Evolutionary conservation across 441 rosid species (phyloP).

Genomic region (Erodium chrysanthum): DNA sequence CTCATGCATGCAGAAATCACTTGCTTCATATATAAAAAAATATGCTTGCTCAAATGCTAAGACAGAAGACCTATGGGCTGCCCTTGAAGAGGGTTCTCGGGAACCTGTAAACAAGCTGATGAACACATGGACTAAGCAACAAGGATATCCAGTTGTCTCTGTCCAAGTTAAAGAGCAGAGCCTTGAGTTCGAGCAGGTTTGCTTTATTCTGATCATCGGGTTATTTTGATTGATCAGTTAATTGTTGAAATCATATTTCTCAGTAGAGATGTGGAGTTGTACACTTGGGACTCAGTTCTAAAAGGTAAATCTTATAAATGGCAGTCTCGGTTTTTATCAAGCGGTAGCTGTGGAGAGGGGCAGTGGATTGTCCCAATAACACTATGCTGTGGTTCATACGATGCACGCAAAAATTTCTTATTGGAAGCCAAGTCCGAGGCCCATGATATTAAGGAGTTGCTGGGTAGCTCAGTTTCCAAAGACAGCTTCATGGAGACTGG

Average conservation of each 20-base stretch:
- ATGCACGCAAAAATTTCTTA: slow-evolving; percentile 51
- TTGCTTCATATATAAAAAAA: slow-evolving; percentile 74
- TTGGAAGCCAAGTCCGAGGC: slow-evolving; percentile 53
- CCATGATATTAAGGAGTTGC: slow-evolving; percentile 35
- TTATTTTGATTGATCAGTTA: background rate
- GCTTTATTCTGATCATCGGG: slow-evolving; percentile 1
- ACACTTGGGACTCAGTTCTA: slow-evolving; percentile 19
- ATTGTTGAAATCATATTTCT: slow-evolving; percentile 9
- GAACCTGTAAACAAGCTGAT: slow-evolving; percentile 85
- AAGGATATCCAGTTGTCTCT: slow-evolving; percentile 80
- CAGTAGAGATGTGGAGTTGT: slow-evolving; percentile 6
- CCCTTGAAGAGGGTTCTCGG: slow-evolving; percentile 76
- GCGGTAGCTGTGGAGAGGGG: slow-evolving; percentile 74
- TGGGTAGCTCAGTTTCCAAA: slow-evolving; percentile 22
- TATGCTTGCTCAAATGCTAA: slow-evolving; percentile 76
- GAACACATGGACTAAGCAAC: slow-evolving; percentile 88
- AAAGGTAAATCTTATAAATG: slow-evolving; percentile 21
- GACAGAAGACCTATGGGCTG: slow-evolving; percentile 89
- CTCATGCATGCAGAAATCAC: slow-evolving; percentile 51
- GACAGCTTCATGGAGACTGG: slow-evolving; percentile 10
- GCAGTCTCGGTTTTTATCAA: slow-evolving; percentile 78
- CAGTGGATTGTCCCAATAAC: slow-evolving; percentile 93
- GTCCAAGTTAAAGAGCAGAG: slow-evolving; percentile 56
- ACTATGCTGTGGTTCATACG: slow-evolving; percentile 63
- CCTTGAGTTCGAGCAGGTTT: slow-evolving; percentile 86